Evolutionary conservation across 495 filamentous ascomycete species (phyloP).

Genomic region (Hapsidospora chrysogenum): DNA sequence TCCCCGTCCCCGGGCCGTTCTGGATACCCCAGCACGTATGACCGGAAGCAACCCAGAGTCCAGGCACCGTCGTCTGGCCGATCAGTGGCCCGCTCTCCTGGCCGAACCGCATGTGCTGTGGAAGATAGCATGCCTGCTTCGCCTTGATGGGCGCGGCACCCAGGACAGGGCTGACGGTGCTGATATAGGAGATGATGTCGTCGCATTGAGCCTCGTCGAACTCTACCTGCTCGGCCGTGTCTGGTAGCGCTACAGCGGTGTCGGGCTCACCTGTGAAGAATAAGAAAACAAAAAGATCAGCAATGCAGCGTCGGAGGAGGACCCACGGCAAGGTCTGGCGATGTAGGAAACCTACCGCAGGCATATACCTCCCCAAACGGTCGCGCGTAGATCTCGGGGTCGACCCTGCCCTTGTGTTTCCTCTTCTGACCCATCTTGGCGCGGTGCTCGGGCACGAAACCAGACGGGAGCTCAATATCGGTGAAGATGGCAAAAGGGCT

Average conservation of each 20-base stretch:
- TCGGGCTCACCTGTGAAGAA: constrained; percentile 62
- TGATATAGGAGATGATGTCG: constrained; percentile 72
- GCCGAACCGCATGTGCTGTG: constrained; percentile 45
- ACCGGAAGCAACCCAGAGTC: constrained; percentile 70
- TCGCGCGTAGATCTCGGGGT: constrained; percentile 87
- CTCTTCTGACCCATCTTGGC: constrained; percentile 29
- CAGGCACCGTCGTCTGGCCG: constrained; percentile 55
- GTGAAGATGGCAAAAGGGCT: constrained; percentile 86
- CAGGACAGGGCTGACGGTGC: constrained; percentile 59
- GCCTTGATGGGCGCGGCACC: constrained; percentile 60
- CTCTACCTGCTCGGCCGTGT: constrained; percentile 58
- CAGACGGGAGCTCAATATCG: constrained; percentile 57
- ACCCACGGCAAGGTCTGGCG: neutral
- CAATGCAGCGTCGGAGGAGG: neutral
- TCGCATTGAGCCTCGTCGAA: constrained; percentile 65
- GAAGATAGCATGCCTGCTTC: constrained; percentile 87
- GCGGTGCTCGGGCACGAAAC: constrained; percentile 29
- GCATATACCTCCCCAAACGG: constrained; percentile 83
- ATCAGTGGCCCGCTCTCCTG: constrained; percentile 53
- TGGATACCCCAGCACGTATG: constrained; percentile 99
- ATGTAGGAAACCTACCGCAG: constrained; percentile 48
- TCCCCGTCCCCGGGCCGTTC: constrained; percentile 84
- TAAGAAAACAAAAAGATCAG: neutral
- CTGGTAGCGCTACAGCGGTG: constrained; percentile 53
- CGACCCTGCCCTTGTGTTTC: constrained; percentile 41